Evolutionary conservation across 177 flowering plant species (phyloP).

Genomic region (Vitis hybrid): DNA sequence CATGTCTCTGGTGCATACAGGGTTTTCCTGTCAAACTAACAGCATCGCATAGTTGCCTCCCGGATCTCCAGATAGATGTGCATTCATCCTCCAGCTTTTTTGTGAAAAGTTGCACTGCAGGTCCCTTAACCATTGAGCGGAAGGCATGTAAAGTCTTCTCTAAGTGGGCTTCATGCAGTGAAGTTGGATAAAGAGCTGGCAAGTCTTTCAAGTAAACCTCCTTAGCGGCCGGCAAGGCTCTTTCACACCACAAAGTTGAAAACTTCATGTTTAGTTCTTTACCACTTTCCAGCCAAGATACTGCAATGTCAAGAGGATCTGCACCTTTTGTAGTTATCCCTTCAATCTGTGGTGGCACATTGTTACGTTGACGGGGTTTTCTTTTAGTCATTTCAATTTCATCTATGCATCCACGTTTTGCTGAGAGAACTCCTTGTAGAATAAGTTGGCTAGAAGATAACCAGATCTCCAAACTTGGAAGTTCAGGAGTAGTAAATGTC

Average conservation of each 20-base stretch:
- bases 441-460: slow-evolving; percentile 57
- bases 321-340: slow-evolving; percentile 27
- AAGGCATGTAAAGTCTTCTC: slow-evolving; percentile 70
- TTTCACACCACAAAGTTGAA: slow-evolving; percentile 82
- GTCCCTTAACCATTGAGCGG: slow-evolving; percentile 80
- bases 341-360: slow-evolving; percentile 26
- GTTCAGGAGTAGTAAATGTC: slow-evolving; percentile 55
- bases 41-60: slow-evolving; percentile 92
- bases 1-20: slow-evolving; percentile 82
- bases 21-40: slow-evolving; percentile 92
- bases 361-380: slow-evolving; percentile 37
- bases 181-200: slow-evolving; percentile 80
- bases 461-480: slow-evolving; percentile 76
- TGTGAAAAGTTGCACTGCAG: slow-evolving; percentile 55
- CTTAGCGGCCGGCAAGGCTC: slow-evolving; percentile 73
- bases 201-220: slow-evolving; percentile 70
- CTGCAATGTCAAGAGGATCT: slow-evolving; percentile 54
- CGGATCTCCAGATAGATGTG: slow-evolving; percentile 73
- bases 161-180: slow-evolving; percentile 62
- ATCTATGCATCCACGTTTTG: slow-evolving; percentile 36
- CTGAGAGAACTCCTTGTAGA: slow-evolving; percentile 53
- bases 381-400: slow-evolving; percentile 41
- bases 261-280: slow-evolving; percentile 63
- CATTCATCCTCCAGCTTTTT: slow-evolving; percentile 79
- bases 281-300: slow-evolving; percentile 63